These are phyloP conservation scores for Zopfia rhizophila DNA, from an alignment of 2,329 filamentous ascomycete species.

Conservation along the genomic window DNA sequence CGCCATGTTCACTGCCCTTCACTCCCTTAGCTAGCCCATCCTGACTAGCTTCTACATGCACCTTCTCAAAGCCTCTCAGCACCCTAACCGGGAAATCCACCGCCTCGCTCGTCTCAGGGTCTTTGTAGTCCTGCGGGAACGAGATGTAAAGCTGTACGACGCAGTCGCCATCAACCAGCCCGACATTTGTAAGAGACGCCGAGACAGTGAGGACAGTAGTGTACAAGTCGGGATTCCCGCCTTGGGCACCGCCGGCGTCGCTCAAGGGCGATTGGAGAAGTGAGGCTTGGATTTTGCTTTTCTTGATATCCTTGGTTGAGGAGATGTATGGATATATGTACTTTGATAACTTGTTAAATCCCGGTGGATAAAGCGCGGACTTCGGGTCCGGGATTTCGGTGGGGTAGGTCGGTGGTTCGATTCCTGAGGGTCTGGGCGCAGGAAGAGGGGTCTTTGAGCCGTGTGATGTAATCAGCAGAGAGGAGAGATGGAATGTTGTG, in stretches of 20 bases:
- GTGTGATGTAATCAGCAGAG: slow-evolving; percentile 56
- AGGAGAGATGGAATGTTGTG: slow-evolving; percentile 74
- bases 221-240: slow-evolving; percentile 75
- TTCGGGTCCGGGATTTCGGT: slow-evolving; percentile 64
- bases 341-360: slow-evolving; percentile 70
- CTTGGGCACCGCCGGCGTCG: slow-evolving; percentile 74
- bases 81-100: slow-evolving; percentile 66
- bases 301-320: slow-evolving; percentile 59
- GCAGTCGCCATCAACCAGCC: slow-evolving; percentile 62
- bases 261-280: slow-evolving; percentile 66
- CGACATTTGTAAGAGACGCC: slow-evolving; percentile 70
- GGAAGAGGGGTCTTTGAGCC: slow-evolving; percentile 57
- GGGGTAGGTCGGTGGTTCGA: slow-evolving; percentile 59
- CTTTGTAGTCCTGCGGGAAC: slow-evolving; percentile 56
- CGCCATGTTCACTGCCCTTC: slow-evolving; percentile 30
- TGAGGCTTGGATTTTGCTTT: slow-evolving; percentile 61
- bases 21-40: slow-evolving; percentile 16
- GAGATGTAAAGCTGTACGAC: slow-evolving; percentile 69
- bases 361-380: slow-evolving; percentile 69
- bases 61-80: slow-evolving; percentile 57
- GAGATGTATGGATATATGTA: slow-evolving; percentile 79
- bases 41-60: slow-evolving; percentile 42
- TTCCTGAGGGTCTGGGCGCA: slow-evolving; percentile 45
- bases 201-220: slow-evolving; percentile 63
- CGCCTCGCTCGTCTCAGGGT: slow-evolving; percentile 54